phyloP scores from a whole-genome alignment of 805 yeast species.

The Isabelozyma heimii region DNA sequence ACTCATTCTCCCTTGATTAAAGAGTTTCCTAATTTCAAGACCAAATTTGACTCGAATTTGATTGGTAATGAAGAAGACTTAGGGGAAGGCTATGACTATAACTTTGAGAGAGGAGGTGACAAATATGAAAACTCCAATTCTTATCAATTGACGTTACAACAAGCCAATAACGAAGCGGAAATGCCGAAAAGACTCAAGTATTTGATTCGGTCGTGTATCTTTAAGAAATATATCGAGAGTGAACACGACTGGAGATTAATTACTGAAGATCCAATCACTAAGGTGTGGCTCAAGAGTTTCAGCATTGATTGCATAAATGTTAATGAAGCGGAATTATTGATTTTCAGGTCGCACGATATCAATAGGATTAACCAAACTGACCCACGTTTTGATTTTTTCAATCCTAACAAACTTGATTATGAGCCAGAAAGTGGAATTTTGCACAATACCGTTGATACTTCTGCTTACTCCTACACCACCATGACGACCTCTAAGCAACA shows the following conservation, averaged over 20 bases:
- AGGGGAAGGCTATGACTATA: background rate
- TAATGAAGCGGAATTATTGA: conserved; percentile 47
- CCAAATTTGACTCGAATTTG: conserved; percentile 28
- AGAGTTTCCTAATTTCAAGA: conserved; percentile 49
- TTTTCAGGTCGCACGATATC: conserved; percentile 35
- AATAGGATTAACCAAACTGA: conserved; percentile 20
- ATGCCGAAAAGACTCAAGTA: conserved; percentile 55
- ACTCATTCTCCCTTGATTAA: conserved; percentile 42
- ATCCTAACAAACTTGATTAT: background rate
- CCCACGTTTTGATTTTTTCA: conserved; percentile 24
- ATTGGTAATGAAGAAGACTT: conserved; percentile 10
- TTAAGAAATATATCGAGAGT: conserved; percentile 46
- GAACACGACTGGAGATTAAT: conserved; percentile 52
- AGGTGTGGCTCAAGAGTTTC: conserved; percentile 52
- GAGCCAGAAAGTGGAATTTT: conserved; percentile 25
- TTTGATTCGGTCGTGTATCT: conserved; percentile 57
- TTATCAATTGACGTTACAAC: conserved; percentile 20
- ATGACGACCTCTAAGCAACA: background rate
- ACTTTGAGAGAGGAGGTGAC: conserved; percentile 24
- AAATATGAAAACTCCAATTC: conserved; percentile 26
- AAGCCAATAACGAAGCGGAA: conserved; percentile 30
- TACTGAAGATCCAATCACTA: conserved; percentile 57
- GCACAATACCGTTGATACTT: conserved; percentile 34
- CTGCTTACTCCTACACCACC: conserved; percentile 20
- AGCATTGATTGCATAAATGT: conserved; percentile 53